Percentiles rank a stretch among this genome's conserved stretches.
Conservation (phyloP, 305 asterid genomes). For the Solanum chacoense region DNA sequence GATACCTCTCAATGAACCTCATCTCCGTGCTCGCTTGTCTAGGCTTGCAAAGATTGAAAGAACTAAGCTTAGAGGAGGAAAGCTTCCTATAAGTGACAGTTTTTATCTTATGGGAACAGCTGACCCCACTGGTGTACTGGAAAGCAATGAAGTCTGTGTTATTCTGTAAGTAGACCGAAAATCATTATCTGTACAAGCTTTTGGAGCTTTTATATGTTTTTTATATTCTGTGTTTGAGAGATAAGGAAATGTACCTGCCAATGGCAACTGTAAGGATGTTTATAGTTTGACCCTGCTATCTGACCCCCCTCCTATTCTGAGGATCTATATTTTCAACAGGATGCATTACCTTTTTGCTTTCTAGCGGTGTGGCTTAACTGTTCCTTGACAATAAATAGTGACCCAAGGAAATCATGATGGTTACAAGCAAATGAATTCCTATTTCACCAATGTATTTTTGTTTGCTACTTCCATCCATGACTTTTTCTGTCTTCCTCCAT, state of each 20-base stretch:
- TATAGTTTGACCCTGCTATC: not conserved
- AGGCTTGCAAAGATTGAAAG: conserved; percentile 19
- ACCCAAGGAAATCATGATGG: not conserved
- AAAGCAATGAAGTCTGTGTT: conserved; percentile 47
- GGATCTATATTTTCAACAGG: not conserved
- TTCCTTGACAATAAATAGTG: not conserved
- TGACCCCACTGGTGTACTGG: conserved; percentile 48
- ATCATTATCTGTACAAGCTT: not conserved
- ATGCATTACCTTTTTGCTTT: not conserved
- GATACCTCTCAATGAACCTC: conserved; percentile 46
- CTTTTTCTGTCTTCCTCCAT: not conserved
- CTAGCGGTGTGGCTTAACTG: not conserved
- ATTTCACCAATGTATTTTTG: not conserved
- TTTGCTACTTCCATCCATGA: not conserved
- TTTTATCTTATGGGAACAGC: conserved; percentile 67
- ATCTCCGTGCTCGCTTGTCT: conserved; percentile 39
- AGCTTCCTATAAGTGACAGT: conserved; percentile 43
- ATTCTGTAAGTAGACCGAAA: conserved; percentile 40
- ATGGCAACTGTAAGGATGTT: not conserved
- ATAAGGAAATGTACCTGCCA: not conserved
- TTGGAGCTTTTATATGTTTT: not conserved
- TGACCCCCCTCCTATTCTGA: not conserved
- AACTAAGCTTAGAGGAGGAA: conserved; percentile 35
- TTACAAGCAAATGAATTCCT: not conserved
- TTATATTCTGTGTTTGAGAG: not conserved